A percentile compares a stretch with the other conserved stretches of the same genome.
Evolutionary conservation across 78 protist genomes (phyloP).

Genomic region (Dictyostelium capitatum): DNA sequence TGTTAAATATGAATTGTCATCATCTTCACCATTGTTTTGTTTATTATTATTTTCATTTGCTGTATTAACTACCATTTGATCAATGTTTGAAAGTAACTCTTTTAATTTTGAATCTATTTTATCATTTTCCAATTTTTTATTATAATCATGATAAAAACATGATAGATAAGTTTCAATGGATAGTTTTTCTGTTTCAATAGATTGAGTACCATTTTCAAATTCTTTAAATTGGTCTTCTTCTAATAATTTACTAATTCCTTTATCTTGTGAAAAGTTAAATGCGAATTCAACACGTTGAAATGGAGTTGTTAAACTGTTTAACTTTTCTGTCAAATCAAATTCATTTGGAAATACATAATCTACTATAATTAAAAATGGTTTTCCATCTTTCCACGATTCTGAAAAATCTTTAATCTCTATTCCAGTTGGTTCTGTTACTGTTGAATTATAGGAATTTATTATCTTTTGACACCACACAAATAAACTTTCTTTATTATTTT

Average conservation of each 20-base stretch:
- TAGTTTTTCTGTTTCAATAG: slow-evolving; percentile 30
- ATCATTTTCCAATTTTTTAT: slow-evolving; percentile 38
- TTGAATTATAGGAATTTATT: background rate
- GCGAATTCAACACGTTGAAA: slow-evolving; percentile 8
- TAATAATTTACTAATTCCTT: slow-evolving; percentile 47
- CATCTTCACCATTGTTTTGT: background rate
- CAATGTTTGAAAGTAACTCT: slow-evolving; percentile 47
- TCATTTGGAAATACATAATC: slow-evolving; percentile 28
- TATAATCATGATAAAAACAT: slow-evolving; percentile 58
- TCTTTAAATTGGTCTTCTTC: slow-evolving; percentile 12
- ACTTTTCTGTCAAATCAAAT: background rate
- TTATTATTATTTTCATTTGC: background rate
- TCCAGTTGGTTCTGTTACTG: background rate
- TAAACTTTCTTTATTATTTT: slow-evolving; percentile 56
- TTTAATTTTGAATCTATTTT: slow-evolving; percentile 50
- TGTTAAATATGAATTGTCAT: background rate
- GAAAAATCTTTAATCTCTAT: slow-evolving; percentile 57
- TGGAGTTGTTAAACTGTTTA: background rate
- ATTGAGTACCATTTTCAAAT: background rate
- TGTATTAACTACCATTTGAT: slow-evolving; percentile 9
- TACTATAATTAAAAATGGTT: slow-evolving; percentile 27
- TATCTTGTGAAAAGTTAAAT: slow-evolving; percentile 42
- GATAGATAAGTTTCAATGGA: slow-evolving; percentile 61
- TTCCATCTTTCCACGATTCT: slow-evolving; percentile 72
- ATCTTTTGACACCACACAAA: slow-evolving; percentile 65